Evolutionary conservation across 768 basidiomycete genomes (phyloP), one percentile per base, ranked within the genome.

Genomic region (Russula sp.): DNA sequence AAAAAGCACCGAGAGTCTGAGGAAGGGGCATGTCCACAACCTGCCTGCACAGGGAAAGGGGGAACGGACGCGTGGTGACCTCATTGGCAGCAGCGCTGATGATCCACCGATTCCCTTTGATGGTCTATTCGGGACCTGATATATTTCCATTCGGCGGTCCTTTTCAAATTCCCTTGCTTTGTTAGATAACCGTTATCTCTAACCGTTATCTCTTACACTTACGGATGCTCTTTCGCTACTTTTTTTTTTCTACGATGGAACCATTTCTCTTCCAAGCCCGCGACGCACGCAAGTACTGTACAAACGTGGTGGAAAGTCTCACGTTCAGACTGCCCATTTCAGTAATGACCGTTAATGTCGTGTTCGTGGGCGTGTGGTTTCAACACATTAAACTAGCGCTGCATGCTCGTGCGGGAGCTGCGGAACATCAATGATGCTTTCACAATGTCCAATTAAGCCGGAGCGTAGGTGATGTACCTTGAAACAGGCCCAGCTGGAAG

Each of bases 1-100:
- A 66, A 71, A 66, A 64, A 69, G 63, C 61, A 36, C 49, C 26
- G 69, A n/a, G n/a, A n/a, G n/a, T n/a, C n/a, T 36, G 49, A 38
- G 53, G 50, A 54, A 40, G 6, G 8, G 16, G 5, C 36, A 18
- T 26, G 16, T 18, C 48, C 24, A 32, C 32, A 13, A 16, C 48
- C 24, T 20, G 11, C 11, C 7, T 8, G 11, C 24, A 10, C 4
- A 24, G 8, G 34, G 8, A 26, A 36, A 64, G 1, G n/a, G 28
- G 26, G 18, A 28, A 20, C 16, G 46, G 38, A n/a, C 44, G 8
- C 20, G 22, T 34, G 57, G 30, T 14, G 44, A 32, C 14, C 44
- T 9, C 16, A 14, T 57, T 13, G 10, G 44, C n/a, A 14, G 20
- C 11, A 14, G 20, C 11, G 16, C 18, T 10, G 40, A 44, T 42